A percentile compares a stretch with the other conserved stretches of the same genome.
Conservation (phyloP, 192 early-diverging fungal species). For the Obelidium mucronatum region DNA sequence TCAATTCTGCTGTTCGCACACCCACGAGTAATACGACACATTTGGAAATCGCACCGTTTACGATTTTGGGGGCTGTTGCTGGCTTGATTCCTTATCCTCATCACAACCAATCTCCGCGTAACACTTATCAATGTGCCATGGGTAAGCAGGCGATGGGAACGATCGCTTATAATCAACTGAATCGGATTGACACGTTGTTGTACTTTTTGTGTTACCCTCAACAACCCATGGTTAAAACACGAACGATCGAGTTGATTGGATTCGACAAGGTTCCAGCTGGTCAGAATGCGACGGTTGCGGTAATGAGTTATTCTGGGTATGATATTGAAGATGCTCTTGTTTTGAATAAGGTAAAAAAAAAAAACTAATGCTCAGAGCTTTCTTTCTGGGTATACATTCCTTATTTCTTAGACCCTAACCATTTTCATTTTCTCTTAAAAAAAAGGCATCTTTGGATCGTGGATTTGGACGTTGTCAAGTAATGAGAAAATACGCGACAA, state of each 20-base stretch:
- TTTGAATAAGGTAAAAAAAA: slow-evolving; percentile 87
- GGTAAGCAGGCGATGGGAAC: slow-evolving; percentile 99
- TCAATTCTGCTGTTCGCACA: slow-evolving; percentile 29
- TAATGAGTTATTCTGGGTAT: slow-evolving; percentile 98
- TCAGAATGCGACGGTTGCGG: slow-evolving; percentile 86
- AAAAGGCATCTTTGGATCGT: slow-evolving; percentile 84
- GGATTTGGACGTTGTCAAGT: slow-evolving; percentile 96
- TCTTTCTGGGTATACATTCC: background rate
- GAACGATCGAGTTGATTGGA: slow-evolving; percentile 97
- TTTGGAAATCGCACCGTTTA: slow-evolving; percentile 96
- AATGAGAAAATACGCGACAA: slow-evolving; percentile 85
- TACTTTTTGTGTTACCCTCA: slow-evolving; percentile 97
- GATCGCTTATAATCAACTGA: slow-evolving; percentile 94
- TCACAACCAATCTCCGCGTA: slow-evolving; percentile 98
- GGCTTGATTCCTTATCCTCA: slow-evolving; percentile 98
- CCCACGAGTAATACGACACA: slow-evolving; percentile 80
- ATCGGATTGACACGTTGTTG: slow-evolving; percentile 92
- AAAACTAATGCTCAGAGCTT: no score
- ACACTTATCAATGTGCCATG: slow-evolving; percentile 99
- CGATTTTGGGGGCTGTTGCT: slow-evolving; percentile 95
- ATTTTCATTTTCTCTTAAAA: no score
- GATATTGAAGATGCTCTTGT: slow-evolving; percentile 99
- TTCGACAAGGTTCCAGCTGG: slow-evolving; percentile 86
- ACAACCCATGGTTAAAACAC: slow-evolving; percentile 97
- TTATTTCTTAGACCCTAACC: slow-evolving; percentile 3